Conservation (phyloP, 1,139 yeast species). For the Sugiyamaella paludigena region DNA sequence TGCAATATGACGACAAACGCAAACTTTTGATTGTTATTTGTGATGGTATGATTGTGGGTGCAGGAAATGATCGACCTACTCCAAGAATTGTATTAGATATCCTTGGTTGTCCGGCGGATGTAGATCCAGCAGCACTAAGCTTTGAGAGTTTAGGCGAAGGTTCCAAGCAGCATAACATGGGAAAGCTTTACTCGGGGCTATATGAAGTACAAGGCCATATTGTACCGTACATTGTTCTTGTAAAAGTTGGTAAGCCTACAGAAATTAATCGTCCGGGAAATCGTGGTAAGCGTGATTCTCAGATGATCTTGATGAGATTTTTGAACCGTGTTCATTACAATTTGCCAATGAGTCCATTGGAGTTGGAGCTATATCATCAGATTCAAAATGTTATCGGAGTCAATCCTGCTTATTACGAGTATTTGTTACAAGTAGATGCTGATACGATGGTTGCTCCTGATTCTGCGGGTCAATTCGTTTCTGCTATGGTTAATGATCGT, state of each 20-base stretch:
- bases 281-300: constrained; percentile 47
- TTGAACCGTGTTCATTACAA: constrained; percentile 44
- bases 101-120: constrained; percentile 41
- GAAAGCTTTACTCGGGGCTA: constrained; percentile 42
- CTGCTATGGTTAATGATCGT: constrained; percentile 39
- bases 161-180: constrained; percentile 42
- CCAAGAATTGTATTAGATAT: constrained; percentile 45
- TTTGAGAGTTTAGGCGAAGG: constrained; percentile 45
- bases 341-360: constrained; percentile 43
- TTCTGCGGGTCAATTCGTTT: constrained; percentile 39
- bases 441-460: constrained; percentile 43
- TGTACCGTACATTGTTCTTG: constrained; percentile 44
- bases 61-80: constrained; percentile 45
- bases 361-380: constrained; percentile 44
- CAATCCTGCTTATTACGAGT: constrained; percentile 44
- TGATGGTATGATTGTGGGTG: constrained; percentile 46
- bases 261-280: constrained; percentile 44
- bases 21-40: constrained; percentile 42
- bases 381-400: constrained; percentile 45
- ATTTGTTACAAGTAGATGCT: constrained; percentile 44
- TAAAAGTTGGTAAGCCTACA: constrained; percentile 45
- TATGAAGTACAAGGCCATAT: constrained; percentile 46
- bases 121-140: constrained; percentile 41
- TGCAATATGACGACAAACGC: constrained; percentile 43
- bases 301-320: constrained; percentile 42